Evolutionary conservation across 768 basidiomycete genomes (phyloP), one percentile per base, ranked within the genome.

Genomic region (Russula brevipes): DNA sequence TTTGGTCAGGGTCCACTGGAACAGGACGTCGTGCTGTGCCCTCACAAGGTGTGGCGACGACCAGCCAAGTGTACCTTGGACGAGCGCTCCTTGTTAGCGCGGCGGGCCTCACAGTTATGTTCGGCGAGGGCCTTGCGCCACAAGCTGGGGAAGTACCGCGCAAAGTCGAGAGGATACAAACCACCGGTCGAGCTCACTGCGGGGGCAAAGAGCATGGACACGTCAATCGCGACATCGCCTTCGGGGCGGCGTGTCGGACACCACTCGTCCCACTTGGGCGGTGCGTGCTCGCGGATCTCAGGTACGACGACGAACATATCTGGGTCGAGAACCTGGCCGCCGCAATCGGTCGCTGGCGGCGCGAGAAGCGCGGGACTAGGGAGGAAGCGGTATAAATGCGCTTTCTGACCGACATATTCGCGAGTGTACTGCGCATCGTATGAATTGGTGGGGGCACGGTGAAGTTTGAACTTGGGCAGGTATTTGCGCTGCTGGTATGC

Each of bases 241-340:
- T 59, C 63, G 4, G 63, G 63, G 19, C 53, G 63, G 24, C 12
- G 46, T 9, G 58, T 60, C 35, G 58, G 58, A 16, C 33, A 14
- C 53, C 53, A 55, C 41, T 60, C 42, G 42, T 64, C 58, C 63
- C 63, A 64, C 24, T 50, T 35, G 8, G 19, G 33, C 1, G 63
- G 59, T n/a, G 35, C 47, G 35, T 55, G 35, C 36, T 60, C 47
- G 44, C 42, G 30, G 19, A 64, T 39, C n/a, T 33, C 58, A 8
- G 63, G 63, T 2, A 64, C 46, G 54, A 60, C 17, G 12, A 41
- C 9, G 41, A 60, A 51, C 39, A 30, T 45, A n/a, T 51, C 54
- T 2, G 47, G 35, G 7, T 49, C 14, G 54, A 64, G 46, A 42
- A 64, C n/a, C 38, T 60, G 47, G 44, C 59, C 63, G 1, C 35